A percentile compares a stretch with the other conserved stretches of the same genome.
Conservation (phyloP, 441 rosid species). For the Syzygium syzygioides region DNA sequence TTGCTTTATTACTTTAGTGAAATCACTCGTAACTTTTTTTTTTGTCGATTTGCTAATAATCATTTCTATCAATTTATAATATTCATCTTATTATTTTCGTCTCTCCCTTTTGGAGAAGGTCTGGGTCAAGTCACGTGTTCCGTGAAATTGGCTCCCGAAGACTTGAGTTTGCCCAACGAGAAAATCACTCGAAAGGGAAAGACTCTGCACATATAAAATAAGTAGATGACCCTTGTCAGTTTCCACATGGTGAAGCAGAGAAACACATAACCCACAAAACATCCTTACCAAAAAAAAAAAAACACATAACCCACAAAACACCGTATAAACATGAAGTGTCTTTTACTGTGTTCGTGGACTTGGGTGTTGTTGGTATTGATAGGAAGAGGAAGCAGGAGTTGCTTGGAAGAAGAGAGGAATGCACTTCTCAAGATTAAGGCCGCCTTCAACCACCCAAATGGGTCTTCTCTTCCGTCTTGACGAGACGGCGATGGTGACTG, state of each 20-base stretch:
- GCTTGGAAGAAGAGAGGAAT: background rate
- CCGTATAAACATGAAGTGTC: background rate
- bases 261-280: background rate
- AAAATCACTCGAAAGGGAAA: background rate
- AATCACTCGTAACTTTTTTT: background rate
- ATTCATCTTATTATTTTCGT: too few species aligned
- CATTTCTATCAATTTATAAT: background rate
- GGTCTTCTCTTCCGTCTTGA: background rate
- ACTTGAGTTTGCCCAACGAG: background rate
- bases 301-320: background rate
- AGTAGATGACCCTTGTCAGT: background rate
- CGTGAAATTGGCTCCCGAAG: background rate
- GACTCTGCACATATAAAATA: background rate
- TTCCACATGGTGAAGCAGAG: background rate
- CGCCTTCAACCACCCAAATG: background rate
- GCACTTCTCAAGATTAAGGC: fast-evolving
- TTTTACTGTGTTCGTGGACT: background rate
- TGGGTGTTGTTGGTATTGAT: background rate
- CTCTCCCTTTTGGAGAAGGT: background rate
- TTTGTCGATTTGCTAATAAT: background rate
- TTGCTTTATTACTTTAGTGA: too few species aligned
- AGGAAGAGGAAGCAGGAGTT: background rate
- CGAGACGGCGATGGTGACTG: fast-evolving
- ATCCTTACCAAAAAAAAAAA: too few species aligned
- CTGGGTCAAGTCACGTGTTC: background rate